A percentile compares a stretch with the other conserved stretches of the same genome.
These are phyloP conservation scores for Sapria himalayana DNA, from an alignment of 345 rosid species.

Conservation along the genomic window DNA sequence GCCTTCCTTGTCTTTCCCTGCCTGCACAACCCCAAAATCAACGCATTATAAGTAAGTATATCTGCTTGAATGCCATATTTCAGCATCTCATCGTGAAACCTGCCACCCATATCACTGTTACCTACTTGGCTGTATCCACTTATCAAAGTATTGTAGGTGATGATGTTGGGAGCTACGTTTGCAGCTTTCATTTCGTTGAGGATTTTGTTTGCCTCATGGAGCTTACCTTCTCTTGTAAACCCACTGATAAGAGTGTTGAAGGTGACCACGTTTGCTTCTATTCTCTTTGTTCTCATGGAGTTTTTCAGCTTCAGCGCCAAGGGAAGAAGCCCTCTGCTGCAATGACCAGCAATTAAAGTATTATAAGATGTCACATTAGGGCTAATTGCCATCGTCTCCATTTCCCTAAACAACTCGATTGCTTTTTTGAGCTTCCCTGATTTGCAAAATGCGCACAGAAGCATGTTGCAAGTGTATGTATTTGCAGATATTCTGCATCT, in stretches of 20 bases:
- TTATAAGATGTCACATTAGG: conserved; percentile 39
- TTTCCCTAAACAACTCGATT: conserved; percentile 27
- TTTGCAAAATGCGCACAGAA: conserved; percentile 38
- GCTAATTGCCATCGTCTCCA: conserved; percentile 27
- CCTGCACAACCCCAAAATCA: conserved; percentile 62
- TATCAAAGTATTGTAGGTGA: conserved; percentile 67
- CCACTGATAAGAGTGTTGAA: conserved; percentile 48
- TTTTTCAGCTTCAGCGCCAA: conserved; percentile 43
- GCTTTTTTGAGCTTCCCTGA: conserved; percentile 47
- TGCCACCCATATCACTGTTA: conserved; percentile 27
- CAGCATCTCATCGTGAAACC: conserved; percentile 54
- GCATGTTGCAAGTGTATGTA: conserved; percentile 54
- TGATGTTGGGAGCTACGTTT: conserved; percentile 31
- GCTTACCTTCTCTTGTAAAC: conserved; percentile 33
- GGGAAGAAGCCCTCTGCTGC: conserved; percentile 41
- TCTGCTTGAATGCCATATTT: conserved; percentile 35
- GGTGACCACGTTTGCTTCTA: conserved; percentile 43
- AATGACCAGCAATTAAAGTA: conserved; percentile 53
- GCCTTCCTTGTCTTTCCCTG: conserved; percentile 88
- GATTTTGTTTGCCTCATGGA: conserved; percentile 38
- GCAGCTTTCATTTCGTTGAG: conserved; percentile 42
- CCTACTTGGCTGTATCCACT: conserved; percentile 39
- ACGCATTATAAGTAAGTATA: conserved; percentile 52
- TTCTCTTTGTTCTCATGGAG: conserved; percentile 24
- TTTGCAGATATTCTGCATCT: conserved; percentile 51